Evolutionary conservation across 1,284 basidiomycete genomes (phyloP), one percentile per base, ranked within the genome.

Genomic region (Irpex sp.): DNA sequence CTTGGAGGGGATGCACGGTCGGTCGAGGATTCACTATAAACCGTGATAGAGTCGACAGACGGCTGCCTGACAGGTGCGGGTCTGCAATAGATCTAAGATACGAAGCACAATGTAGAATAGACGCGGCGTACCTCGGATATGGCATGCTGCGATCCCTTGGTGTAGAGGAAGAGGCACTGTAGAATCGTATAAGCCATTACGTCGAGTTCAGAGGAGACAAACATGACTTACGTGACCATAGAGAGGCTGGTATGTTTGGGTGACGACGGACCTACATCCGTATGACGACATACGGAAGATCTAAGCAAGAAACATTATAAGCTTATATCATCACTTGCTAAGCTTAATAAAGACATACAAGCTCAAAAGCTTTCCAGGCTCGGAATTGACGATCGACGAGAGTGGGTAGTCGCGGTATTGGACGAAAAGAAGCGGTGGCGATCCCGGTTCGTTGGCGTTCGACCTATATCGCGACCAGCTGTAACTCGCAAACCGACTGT

Each of bases 391-490:
- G 16, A 35, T 37, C n/a, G 35, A 16, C 7, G 59, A 57, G 42
- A 37, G 59, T 39, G 58, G 51, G 49, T 53, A 53, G 12, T 55
- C 53, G 19, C 63, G 63, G 62, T 71, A 72, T 52, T 67, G 63
- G 42, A 72, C 68, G 57, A 61, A 72, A 39, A 72, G 65, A 6
- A 68, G 56, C 0, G 67, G 65, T 10, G 57, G 58, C 51, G 58
- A 59, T 33, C 35, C 35, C 14, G 70, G 70, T 39, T 45, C 54
- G 23, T 21, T 60, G 36, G 28, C 56, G 23, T 69, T 63, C 2
- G 71, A 72, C 47, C 68, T 69, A 39, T 78, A 73, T 35, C 64
- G 71, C 45, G 74, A 74, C 77, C 75, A 79, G 61, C 70, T 69
- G 62, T 72, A 78, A 12, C 74, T 73, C 18, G 76, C 73, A 21